Evolutionary conservation across 176 grass and related monocot species (phyloP), one percentile per base, ranked within the genome.

Genomic region (Rhynchospora breviuscula): DNA sequence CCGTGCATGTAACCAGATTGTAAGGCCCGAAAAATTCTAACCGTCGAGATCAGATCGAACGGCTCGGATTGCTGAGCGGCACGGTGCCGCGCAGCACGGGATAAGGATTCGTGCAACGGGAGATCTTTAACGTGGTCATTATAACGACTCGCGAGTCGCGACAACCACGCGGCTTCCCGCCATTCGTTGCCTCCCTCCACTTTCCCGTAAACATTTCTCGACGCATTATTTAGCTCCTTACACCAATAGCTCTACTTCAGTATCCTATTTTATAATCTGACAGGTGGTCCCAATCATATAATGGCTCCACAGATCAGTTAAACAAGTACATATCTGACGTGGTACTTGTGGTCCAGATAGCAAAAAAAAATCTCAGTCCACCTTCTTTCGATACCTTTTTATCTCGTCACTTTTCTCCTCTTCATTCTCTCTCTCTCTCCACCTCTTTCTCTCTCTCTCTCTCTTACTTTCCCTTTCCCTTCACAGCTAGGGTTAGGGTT

Each of bases 401-500:
- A 33, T 58, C 6, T 33, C 3, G n/a, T 44, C n/a, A 40, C 21
- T 18, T 63, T 15, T 43, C 23, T 79, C 19, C 21, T 63, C 60
- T 13, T 35, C 9, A n/a, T n/a, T n/a, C 1, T 61, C 14, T 58
- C 21, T 4, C 63, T 70, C 45, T 76, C 65, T 86, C 68, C 56
- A 21, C 60, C 67, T 66, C 51, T 64, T 80, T 58, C 21, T 4
- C 63, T 70, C 45, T 76, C 65, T 86, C 79, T 62, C 40, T 66
- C 73, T 66, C 51, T 64, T 80, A 70, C 67, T 65, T 81, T 75
- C 67, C 65, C 62, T 61, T 46, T 75, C 57, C 47, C 44, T 19
- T 29, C 59, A 40, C 85, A 62, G 49, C 61, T 89, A 85, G 87
- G 87, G 79, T 87, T 93, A 90, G 89, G 91, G 91, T 94, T 88